Evolutionary conservation across 805 yeast species (phyloP), one percentile per base, ranked within the genome.

Genomic region (Lachancea fermentati): DNA sequence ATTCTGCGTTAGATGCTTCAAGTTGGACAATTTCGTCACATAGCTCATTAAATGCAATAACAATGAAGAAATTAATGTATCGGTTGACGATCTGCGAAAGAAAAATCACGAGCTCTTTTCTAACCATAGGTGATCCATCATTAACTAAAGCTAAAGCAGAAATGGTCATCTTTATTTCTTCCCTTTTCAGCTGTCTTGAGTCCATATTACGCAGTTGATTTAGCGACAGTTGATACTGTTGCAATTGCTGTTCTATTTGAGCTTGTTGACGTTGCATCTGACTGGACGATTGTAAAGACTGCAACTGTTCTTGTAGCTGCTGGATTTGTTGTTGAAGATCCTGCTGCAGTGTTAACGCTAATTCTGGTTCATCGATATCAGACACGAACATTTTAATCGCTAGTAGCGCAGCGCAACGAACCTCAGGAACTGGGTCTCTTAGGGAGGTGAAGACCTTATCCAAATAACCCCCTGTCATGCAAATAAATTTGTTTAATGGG

Each of bases 401-500:
- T 25, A 79, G 66, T 9, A 93, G 65, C 3, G 86, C 76, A 0
- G 97, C 85, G 0, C 96, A 83, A 41, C 97, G 70, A 1, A 93
- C 95, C 60, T 93, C 98, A 0, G 97, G 96, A 34, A 91, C 87
- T 0, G 97, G 96, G 57, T 93, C 97, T 46, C 75, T 76, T 13
- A 88, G 69, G 30, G 85, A 64, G 17, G 67, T 66, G 24, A 79
- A 58, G 19, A 91, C 52, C 3, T 50, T 45, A 16, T 71, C 76
- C 12, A 82, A 62, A 17, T 77, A 73, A 0, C 83, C 83, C 41
- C 79, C 81, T 48, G 80, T 76, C 49, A 77, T 72, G 18, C 81
- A 78, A 17, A 84, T 72, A 71, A 78, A 75, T 54, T 83, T 81
- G 9, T 89, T 88, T 40, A 86, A 88, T 0, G 82, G 73, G 49